These are phyloP conservation scores for Xanthoconium purpureum DNA, from an alignment of 768 basidiomycete genomes.

Conservation along the genomic window DNA sequence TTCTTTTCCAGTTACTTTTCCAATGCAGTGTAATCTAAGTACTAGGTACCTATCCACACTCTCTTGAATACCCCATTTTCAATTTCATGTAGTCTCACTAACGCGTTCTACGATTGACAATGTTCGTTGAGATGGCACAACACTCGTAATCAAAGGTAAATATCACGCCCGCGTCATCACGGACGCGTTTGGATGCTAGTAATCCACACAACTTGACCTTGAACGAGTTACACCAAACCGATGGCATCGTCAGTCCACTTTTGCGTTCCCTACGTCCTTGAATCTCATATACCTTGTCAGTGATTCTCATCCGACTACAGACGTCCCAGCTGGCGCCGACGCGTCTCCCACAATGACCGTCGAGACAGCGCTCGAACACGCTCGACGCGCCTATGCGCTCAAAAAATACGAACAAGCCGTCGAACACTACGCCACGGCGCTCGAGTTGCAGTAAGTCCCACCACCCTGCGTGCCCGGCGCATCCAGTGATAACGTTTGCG, in stretches of 20 bases:
- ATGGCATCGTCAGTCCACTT: slow-evolving; percentile 27
- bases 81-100: slow-evolving; percentile 3
- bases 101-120: neutral
- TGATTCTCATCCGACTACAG: slow-evolving; percentile 1
- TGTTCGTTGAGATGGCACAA: neutral
- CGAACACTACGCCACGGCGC: slow-evolving; percentile 78
- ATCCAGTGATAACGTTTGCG: slow-evolving; percentile 10
- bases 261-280: neutral
- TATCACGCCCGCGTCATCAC: slow-evolving; percentile 16
- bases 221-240: neutral
- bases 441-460: slow-evolving; percentile 74
- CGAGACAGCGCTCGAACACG: slow-evolving; percentile 67
- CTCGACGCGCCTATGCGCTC: slow-evolving; percentile 85
- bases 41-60: slow-evolving; percentile 7
- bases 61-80: slow-evolving; percentile 17
- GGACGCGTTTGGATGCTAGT: neutral
- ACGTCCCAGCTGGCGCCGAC: slow-evolving; percentile 17
- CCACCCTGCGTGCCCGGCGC: neutral
- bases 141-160: slow-evolving; percentile 12
- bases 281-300: slow-evolving; percentile 3
- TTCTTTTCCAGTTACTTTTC: neutral
- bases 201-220: neutral
- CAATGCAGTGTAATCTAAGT: slow-evolving; percentile 24
- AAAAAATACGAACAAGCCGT: slow-evolving; percentile 83
- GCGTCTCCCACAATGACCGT: slow-evolving; percentile 34